Evolutionary conservation across 164 flowering plant genomes (phyloP).

Genomic region (Aristolochia californica): DNA sequence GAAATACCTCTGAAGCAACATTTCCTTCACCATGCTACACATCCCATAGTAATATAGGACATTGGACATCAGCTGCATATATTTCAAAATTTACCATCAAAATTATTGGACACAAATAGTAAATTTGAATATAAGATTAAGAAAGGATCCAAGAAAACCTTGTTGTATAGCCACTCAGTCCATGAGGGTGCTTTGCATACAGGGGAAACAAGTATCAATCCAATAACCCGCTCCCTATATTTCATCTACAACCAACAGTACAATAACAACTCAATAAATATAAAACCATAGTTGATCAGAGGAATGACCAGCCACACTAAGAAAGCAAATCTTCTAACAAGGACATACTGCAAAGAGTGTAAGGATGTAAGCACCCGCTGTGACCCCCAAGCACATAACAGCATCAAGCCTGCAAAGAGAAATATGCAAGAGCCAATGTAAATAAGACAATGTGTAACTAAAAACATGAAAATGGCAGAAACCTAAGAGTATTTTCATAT

Average conservation of each 20-base stretch:
- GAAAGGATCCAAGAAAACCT: conserved; percentile 22
- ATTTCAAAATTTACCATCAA: neutral
- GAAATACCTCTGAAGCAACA: conserved; percentile 69
- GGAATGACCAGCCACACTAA: too few relatives aligned
- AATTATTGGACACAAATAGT: too few relatives aligned
- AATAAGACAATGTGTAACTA: too few relatives aligned
- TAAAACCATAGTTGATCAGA: neutral
- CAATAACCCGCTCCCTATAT: conserved; percentile 55
- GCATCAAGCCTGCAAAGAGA: conserved; percentile 34
- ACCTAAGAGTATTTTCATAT: too few relatives aligned
- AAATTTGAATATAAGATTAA: neutral
- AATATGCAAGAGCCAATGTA: neutral
- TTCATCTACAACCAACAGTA: conserved; percentile 34
- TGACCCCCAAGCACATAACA: conserved; percentile 68
- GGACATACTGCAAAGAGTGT: conserved; percentile 49
- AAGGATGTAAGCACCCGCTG: conserved; percentile 62
- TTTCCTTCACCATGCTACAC: conserved; percentile 70
- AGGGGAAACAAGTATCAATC: conserved; percentile 67
- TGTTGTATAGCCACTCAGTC: conserved; percentile 66
- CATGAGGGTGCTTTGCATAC: conserved; percentile 63
- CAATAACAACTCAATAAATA: conserved; percentile 2
- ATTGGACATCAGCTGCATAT: conserved; percentile 64
- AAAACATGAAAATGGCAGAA: too few relatives aligned
- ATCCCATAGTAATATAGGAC: conserved; percentile 82
- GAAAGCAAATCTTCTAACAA: neutral